Base-by-base conservation (phyloP, 768 basidiomycete genomes). In the Coprinopsis cinerea region DNA sequence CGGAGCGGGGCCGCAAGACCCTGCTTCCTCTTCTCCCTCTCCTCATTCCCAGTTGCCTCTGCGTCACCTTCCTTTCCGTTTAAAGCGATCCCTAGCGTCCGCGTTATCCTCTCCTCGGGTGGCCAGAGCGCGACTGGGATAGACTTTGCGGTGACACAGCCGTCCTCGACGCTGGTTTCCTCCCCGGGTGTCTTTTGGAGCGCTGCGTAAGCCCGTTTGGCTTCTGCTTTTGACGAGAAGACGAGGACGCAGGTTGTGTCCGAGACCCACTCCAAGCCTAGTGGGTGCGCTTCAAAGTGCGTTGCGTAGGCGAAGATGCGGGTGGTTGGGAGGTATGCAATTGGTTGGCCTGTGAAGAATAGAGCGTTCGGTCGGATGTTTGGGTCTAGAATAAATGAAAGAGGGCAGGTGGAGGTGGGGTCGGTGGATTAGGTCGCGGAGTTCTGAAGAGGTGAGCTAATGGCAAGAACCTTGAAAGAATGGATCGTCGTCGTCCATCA, bases 241-340 rank as follows among this genome's bases (percentile, higher is more conserved):
- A 92, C 84, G 44, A 92, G 70, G 2, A 92, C 76, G 57, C 88
- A 91, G 22, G 85, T 89, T 20, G 71, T 83, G 66, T 92, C 90
- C 62, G 90, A 82, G 17, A 92, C 76, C 90, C 90, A 92, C 67
- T 92, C 90, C 6, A 92, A 68, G 6, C 77, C 89, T 54, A 88
- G 74, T 0, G 89, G 89, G 17, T 77, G 72, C 0, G 81, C 74
- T 41, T 86, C 83, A 58, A 87, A 89, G 56, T 91, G 84, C 1
- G 81, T 85, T 26, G 83, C 82, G 57, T 92, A 92, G 0, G 84
- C 88, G 60, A 92, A 92, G 47, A 92, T 74, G 32, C 85, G 77
- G 2, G 79, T 71, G 2, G 90, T 92, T 20, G 87, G 80, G 7
- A 92, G 76, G 57, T 83, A 77, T 3, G 82, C 72, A 50, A 92